phyloP scores from a whole-genome alignment of 176 grass and related monocot genomes.

The Musa troglodytarum region DNA sequence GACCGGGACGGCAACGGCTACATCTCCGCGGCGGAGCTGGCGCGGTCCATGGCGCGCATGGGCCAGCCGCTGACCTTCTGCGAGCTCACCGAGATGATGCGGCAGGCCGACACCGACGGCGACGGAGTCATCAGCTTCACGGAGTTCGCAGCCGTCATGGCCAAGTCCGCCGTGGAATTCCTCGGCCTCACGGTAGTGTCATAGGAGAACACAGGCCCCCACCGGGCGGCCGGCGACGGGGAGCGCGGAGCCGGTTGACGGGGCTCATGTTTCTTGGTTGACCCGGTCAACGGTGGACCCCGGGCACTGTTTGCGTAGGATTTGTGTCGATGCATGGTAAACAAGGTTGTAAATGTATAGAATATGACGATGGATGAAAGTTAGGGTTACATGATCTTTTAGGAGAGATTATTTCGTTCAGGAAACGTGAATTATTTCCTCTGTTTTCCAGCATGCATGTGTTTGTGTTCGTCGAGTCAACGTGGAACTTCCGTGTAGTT shows the following conservation, averaged over 20 bases:
- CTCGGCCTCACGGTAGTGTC: neutral
- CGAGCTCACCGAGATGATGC: conserved; percentile 16
- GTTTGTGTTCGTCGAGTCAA: no score
- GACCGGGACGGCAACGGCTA: conserved; percentile 18
- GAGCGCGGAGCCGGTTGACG: no score
- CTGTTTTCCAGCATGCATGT: no score
- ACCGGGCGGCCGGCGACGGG: no score
- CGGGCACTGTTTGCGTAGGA: neutral
- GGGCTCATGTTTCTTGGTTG: neutral
- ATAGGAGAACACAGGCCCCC: neutral
- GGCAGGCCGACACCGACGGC: conserved; percentile 18
- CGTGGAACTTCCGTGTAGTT: no score
- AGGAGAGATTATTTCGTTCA: no score
- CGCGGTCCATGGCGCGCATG: conserved; percentile 12
- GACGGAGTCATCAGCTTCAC: conserved; percentile 19
- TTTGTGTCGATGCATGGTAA: neutral
- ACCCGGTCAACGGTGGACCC: neutral
- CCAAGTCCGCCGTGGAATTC: conserved; percentile 16
- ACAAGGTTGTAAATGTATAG: no score
- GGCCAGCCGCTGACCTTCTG: conserved; percentile 10
- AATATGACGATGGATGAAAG: no score
- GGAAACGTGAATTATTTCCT: no score
- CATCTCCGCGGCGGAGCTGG: conserved; percentile 16
- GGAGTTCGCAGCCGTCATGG: conserved; percentile 12
- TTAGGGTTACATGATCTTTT: no score